Percentiles rank a stretch among this genome's conserved stretches.
phyloP scores from a whole-genome alignment of 2,329 filamentous ascomycete species.

The Aspergillus amoenus region DNA sequence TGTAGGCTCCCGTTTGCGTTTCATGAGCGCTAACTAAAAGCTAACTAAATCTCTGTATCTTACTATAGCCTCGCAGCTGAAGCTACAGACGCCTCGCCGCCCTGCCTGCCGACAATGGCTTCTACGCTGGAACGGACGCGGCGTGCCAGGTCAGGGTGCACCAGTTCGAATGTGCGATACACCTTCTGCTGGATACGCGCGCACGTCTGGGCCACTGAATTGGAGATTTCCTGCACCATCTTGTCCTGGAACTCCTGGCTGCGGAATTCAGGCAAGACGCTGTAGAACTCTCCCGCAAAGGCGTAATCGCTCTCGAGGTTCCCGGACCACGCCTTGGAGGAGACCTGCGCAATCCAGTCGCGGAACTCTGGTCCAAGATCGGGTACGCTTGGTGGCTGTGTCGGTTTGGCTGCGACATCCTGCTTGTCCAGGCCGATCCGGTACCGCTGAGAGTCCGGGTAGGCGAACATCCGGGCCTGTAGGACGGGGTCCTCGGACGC shows the following conservation, averaged over 20 bases:
- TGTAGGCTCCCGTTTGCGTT: too few relatives aligned
- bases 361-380: neutral
- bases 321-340: neutral
- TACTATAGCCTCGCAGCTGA: too few relatives aligned
- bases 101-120: too few relatives aligned
- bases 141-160: neutral
- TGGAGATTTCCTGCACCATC: neutral
- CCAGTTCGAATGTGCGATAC: neutral
- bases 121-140: too few relatives aligned
- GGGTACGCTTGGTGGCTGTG: neutral
- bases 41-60: too few relatives aligned
- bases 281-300: neutral
- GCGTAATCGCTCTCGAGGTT: neutral
- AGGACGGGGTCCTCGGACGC: constrained; percentile 69
- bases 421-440: too few relatives aligned
- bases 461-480: constrained; percentile 68
- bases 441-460: constrained; percentile 66
- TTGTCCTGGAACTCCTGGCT: neutral
- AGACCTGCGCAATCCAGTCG: neutral
- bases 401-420: constrained; percentile 30
- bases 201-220: neutral
- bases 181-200: neutral
- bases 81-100: neutral
- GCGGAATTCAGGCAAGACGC: neutral
- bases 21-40: too few relatives aligned